phyloP scores from a whole-genome alignment of 345 rosid genomes.

The Eucalyptus curtisii region DNA sequence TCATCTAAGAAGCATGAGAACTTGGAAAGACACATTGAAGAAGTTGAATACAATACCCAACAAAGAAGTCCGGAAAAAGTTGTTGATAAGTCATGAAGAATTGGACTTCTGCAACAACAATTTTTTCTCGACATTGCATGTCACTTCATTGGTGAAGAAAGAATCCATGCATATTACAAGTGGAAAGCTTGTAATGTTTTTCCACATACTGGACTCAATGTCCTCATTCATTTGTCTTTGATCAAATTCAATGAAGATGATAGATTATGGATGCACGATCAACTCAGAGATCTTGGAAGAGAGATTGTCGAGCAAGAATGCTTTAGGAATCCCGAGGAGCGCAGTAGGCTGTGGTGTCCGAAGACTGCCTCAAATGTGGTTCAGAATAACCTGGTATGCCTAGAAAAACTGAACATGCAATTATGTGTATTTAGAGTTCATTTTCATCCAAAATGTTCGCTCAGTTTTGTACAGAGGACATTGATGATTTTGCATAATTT shows the following conservation, averaged over 20 bases:
- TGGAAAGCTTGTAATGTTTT: not conserved
- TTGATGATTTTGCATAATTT: not conserved
- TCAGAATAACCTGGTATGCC: not conserved
- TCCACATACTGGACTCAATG: accelerated
- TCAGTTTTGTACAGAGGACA: not conserved
- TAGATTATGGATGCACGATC: not conserved
- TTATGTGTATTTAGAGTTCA: not conserved
- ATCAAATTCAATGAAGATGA: not conserved
- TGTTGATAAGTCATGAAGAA: not conserved
- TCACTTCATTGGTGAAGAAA: not conserved
- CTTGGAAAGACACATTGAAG: not conserved
- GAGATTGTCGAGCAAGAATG: not conserved
- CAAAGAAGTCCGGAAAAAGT: not conserved
- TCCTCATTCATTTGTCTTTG: not conserved
- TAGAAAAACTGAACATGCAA: not conserved
- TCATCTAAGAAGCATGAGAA: accelerated
- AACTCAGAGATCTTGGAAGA: not conserved
- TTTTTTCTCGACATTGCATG: not conserved
- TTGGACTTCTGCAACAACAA: accelerated
- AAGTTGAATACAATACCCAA: not conserved
- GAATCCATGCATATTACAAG: not conserved
- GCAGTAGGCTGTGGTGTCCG: not conserved
- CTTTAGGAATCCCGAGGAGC: too few relatives aligned
- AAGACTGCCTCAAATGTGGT: accelerated
- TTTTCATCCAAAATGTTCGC: not conserved